Base-by-base conservation (phyloP, 2,329 filamentous ascomycete species). In the Huntiella moniliformis region DNA sequence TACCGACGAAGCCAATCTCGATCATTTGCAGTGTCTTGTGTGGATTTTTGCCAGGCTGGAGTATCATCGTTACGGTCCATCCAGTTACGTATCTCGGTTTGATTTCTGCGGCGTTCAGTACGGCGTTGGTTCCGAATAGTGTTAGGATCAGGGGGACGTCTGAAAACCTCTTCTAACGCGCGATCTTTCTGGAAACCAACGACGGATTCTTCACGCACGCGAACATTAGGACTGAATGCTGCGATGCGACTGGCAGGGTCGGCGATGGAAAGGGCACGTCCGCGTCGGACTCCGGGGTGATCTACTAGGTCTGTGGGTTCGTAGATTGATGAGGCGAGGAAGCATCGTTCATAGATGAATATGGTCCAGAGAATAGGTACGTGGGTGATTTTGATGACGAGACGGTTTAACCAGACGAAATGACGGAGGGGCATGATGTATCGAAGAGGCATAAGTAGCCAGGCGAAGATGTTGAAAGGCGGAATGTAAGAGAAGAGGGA, bases 401-500 rank as follows among this genome's bases (percentile, higher is more conserved):
- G 80, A n/a, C 88, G 75, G 58, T 96, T 96, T 51, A 93, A 64
- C 56, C 76, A 79, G 52, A 96, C 79, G 55, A 91, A 96, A 42
- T 77, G 73, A 36, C 74, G 74, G 53, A 95, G 77, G 0, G 86
- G 77, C 65, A 95, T 77, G 54, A 77, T 65, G 57, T 81, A 93
- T 51, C 87, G 74, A 38, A 92, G 60, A 0, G 88, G 88, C 55
- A 86, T 86, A 22, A 94, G 66, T 0, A 88, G 58, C 88, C 87
- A 96, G 1, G 84, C 87, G 51, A 95, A 72, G 28, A 95, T 81
- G 57, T 96, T 96, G 11, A 82, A 80, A 0, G 88, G 88, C 1
- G 88, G 82, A 50, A 95, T 74, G 58, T 95, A 95, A 3, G 85
- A 92, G 65, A 96, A 96, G 0, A 95, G 67, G 0, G 86, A 82